Conservation (phyloP, 2,329 filamentous ascomycete species). For the Plenodomus tracheiphilus region DNA sequence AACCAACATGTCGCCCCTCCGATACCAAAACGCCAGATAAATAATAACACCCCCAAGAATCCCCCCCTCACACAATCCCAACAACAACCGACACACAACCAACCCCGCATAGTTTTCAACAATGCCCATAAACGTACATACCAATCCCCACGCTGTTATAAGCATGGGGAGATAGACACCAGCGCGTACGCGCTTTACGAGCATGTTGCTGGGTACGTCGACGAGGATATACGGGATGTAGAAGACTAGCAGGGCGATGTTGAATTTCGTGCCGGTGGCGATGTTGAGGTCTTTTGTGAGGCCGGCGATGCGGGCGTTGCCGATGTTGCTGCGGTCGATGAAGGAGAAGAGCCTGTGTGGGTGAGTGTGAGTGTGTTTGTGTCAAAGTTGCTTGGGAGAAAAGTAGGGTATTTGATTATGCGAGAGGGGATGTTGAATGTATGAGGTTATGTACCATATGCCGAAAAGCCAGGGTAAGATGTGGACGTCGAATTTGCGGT, state of each 20-base stretch:
- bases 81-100: conserved; percentile 46
- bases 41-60: conserved; percentile 48
- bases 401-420: too few relatives aligned
- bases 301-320: conserved; percentile 51
- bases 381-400: too few relatives aligned
- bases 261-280: conserved; percentile 45
- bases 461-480: conserved; percentile 52
- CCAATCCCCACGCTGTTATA: conserved; percentile 47
- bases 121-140: conserved; percentile 47
- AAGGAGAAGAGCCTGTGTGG: conserved; percentile 47
- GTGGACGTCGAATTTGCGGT: conserved; percentile 48
- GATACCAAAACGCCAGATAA: conserved; percentile 50
- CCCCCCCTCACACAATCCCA: conserved; percentile 49
- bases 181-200: conserved; percentile 47
- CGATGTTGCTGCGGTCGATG: conserved; percentile 50
- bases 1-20: conserved; percentile 46
- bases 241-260: conserved; percentile 50
- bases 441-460: conserved; percentile 37
- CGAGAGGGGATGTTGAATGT: too few relatives aligned
- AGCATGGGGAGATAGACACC: conserved; percentile 48
- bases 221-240: conserved; percentile 50
- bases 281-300: conserved; percentile 46
- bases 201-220: conserved; percentile 48
- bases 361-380: neutral
- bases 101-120: conserved; percentile 47